These are phyloP conservation scores for Cyclotella choctawhatcheeana DNA, from an alignment of 108 stramenopile genomes.

Conservation along the genomic window DNA sequence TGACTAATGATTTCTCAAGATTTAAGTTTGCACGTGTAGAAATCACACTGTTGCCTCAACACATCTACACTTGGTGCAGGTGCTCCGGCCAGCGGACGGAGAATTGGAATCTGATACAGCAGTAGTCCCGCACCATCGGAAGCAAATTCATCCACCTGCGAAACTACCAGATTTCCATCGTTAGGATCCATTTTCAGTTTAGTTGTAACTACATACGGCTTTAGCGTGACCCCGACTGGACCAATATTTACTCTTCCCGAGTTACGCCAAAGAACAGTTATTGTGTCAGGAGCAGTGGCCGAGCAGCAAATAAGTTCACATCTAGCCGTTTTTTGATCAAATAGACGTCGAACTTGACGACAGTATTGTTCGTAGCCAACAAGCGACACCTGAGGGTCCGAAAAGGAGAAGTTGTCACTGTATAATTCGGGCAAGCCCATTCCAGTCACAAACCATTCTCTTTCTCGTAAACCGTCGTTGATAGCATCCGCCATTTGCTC, in stretches of 20 bases:
- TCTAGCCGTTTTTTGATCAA: background rate
- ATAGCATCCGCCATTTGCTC: slow-evolving; percentile 26
- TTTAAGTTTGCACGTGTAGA: background rate
- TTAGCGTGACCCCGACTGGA: background rate
- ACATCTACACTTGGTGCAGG: slow-evolving; percentile 4
- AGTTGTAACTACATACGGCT: slow-evolving; percentile 2
- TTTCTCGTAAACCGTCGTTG: slow-evolving; percentile 22
- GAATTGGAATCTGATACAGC: slow-evolving; percentile 9
- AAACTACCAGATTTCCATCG: background rate
- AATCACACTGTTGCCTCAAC: slow-evolving; percentile 5
- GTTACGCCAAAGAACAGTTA: slow-evolving; percentile 17
- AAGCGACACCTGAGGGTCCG: background rate
- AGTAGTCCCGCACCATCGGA: background rate
- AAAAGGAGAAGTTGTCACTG: slow-evolving; percentile 17
- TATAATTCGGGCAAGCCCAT: slow-evolving; percentile 16
- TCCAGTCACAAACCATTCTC: slow-evolving; percentile 23
- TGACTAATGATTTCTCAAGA: no score
- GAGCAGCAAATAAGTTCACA: slow-evolving; percentile 28
- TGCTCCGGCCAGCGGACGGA: background rate
- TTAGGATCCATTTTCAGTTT: background rate
- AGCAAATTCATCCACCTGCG: background rate
- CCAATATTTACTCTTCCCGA: slow-evolving; percentile 7
- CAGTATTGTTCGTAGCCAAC: slow-evolving; percentile 24
- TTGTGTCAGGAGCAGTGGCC: slow-evolving; percentile 9
- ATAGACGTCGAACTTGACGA: background rate